phyloP scores from a whole-genome alignment of 805 yeast genomes.

The Candida vartiovaarae region DNA sequence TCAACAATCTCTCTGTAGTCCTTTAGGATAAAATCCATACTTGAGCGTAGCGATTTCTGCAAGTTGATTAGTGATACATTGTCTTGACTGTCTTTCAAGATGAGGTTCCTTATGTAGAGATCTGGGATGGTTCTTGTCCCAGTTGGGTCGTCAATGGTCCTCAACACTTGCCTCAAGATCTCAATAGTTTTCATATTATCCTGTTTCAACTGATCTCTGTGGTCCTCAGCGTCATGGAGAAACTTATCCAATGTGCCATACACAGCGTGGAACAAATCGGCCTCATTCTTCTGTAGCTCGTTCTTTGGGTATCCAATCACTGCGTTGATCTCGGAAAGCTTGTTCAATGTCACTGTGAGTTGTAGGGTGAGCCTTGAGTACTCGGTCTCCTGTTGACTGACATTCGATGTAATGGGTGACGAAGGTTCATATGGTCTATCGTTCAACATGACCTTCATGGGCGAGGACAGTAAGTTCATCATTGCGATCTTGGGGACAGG shows the following conservation, averaged over 20 bases:
- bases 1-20: conserved; percentile 25
- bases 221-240: conserved; percentile 29
- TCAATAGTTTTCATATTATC: conserved; percentile 24
- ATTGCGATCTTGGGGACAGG: conserved; percentile 11
- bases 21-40: conserved; percentile 25
- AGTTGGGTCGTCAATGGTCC: conserved; percentile 27
- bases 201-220: conserved; percentile 25
- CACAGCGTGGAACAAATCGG: conserved; percentile 40
- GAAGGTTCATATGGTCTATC: conserved; percentile 3
- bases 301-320: conserved; percentile 48
- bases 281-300: conserved; percentile 43
- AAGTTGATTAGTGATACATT: conserved; percentile 28
- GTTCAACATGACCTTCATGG: conserved; percentile 16
- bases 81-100: conserved; percentile 16
- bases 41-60: conserved; percentile 25
- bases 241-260: conserved; percentile 42
- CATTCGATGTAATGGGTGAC: conserved; percentile 2
- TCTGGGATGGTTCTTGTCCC: conserved; percentile 36
- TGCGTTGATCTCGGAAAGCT: conserved; percentile 39
- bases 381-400: conserved; percentile 1
- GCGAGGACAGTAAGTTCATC: conserved; percentile 20
- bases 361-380: conserved; percentile 14
- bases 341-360: conserved; percentile 22
- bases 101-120: conserved; percentile 32
- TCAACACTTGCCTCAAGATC: conserved; percentile 25